Conservation (phyloP, 2,329 filamentous ascomycete species). For the Magnaporthales sp. region DNA sequence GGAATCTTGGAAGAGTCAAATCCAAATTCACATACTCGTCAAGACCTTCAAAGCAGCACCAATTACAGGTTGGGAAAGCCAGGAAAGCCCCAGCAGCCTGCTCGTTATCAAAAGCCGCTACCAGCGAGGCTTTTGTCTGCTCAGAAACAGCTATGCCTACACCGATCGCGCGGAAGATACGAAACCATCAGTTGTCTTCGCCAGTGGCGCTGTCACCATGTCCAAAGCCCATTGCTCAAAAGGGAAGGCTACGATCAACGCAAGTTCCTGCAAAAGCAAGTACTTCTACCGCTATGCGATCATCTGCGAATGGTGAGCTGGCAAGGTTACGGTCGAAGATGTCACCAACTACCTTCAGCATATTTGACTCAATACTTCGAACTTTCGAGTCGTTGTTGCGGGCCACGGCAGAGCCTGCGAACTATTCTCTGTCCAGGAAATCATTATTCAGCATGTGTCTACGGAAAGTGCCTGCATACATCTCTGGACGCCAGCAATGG, state of each 20-base stretch:
- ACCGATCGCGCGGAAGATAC: constrained; percentile 21
- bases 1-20: not conserved
- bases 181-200: constrained; percentile 19
- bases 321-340: constrained; percentile 21
- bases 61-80: not conserved
- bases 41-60: constrained; percentile 7
- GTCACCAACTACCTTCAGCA: constrained; percentile 20
- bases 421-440: constrained; percentile 12
- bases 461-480: constrained; percentile 36
- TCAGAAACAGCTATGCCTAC: constrained; percentile 20
- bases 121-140: constrained; percentile 7
- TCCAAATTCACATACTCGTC: constrained; percentile 14
- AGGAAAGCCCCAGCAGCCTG: not conserved
- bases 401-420: constrained; percentile 22
- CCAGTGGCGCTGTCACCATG: constrained; percentile 11
- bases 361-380: constrained; percentile 36
- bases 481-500: constrained; percentile 33
- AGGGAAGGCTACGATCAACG: not conserved
- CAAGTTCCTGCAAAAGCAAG: constrained; percentile 4
- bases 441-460: constrained; percentile 42
- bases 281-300: constrained; percentile 6
- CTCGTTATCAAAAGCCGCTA: constrained; percentile 7
- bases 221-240: not conserved
- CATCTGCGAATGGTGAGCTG: constrained; percentile 24
- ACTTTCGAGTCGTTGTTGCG: constrained; percentile 34